Percentiles rank a stretch among this genome's conserved stretches.
phyloP scores from a whole-genome alignment of 306 rosid species.

The Sechiopsis laciniata region DNA sequence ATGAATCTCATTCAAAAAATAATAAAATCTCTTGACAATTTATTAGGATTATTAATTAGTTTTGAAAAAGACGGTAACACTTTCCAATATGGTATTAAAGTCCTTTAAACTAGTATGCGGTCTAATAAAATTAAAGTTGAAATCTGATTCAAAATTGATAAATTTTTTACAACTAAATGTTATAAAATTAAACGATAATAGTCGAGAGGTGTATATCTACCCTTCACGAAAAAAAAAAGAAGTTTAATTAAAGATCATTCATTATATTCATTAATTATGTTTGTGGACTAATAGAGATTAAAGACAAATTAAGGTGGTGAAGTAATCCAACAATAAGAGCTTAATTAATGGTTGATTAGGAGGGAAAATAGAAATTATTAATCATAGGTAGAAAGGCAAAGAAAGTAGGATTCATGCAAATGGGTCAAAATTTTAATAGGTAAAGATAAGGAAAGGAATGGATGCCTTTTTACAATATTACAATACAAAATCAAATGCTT shows the following conservation, averaged over 20 bases:
- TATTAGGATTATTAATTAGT: too few species aligned
- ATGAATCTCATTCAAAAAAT: too few species aligned
- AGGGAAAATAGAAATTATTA: neutral
- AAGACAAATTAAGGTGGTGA: conserved; percentile 2
- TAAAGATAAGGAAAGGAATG: neutral
- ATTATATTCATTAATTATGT: neutral
- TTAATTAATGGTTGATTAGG: conserved; percentile 7
- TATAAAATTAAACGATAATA: too few species aligned
- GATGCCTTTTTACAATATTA: neutral
- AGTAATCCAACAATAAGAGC: neutral
- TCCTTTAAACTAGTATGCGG: too few species aligned
- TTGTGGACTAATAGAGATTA: neutral
- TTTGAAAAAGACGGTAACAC: too few species aligned
- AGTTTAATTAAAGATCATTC: neutral
- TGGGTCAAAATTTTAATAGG: neutral
- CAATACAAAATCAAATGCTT: neutral
- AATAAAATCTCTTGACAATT: too few species aligned
- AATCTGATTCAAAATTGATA: too few species aligned
- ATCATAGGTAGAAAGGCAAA: neutral
- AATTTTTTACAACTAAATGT: too few species aligned
- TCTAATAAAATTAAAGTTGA: too few species aligned
- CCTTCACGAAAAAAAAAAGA: neutral
- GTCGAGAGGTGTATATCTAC: too few species aligned
- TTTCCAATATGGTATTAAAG: too few species aligned
- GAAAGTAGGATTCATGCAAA: conserved; percentile 10